Evolutionary conservation across 1,284 basidiomycete species (phyloP), one percentile per base, ranked within the genome.

Genomic region (Ganoderma multipileum): DNA sequence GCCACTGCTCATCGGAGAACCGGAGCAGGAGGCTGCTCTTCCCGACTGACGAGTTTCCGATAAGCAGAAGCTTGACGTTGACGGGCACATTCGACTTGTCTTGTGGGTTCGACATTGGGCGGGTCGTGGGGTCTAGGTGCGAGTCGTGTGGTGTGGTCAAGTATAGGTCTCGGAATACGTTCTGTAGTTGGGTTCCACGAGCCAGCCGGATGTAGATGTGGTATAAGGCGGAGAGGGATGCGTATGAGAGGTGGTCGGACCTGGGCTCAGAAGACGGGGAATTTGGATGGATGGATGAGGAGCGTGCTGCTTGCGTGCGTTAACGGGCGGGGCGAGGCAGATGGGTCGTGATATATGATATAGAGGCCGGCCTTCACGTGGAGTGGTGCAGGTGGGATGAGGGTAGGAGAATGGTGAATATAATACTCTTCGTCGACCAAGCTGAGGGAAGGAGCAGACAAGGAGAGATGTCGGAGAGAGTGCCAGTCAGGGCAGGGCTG

Each of bases 1-100:
- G 83, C 89, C 97, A 99, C 75, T 96, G 95, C 81, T 98, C 95
- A 78, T 99, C 97, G 3, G 96, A 97, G 85, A 98, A 99, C 8
- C 97, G 88, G 7, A 99, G 84, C 0, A 99, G 82, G 8, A 99
- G 84, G 70, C 95, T 97, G 69, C 95, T 94, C 86, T 93, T 93
- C 75, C 96, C 96, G 20, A 98, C 96, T 7, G 94, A 95, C 5
- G 95, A 95, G 78, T 97, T 96, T 26, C 96, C 92, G 65, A 93
- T 93, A 33, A 93, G 83, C 14, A 93, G 85, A 3, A 93, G 83
- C 79, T 93, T 93, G 78, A 90, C 88, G 73, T 91, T 90, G 66
- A 89, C 83, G 23, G 86, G 85, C 55, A 82, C 68, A 33, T 50
- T 64, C 11, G 65, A 52, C 62, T 73, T 72, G 65, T 52, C 47